Conservation (phyloP, 225 moss, liverwort and hornwort species). For the Anthoceros angustus region DNA sequence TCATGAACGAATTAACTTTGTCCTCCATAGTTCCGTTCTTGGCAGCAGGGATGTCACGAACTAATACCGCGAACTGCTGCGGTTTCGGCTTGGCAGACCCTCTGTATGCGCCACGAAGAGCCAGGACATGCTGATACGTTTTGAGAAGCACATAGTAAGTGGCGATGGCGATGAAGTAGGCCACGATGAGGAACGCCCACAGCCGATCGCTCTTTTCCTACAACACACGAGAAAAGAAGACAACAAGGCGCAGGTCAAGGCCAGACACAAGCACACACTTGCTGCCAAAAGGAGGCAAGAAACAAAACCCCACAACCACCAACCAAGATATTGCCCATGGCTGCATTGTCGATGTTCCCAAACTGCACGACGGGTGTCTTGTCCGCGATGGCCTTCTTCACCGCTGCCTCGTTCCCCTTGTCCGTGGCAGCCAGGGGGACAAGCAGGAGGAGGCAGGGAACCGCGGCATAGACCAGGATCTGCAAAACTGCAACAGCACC, state of each 20-base stretch:
- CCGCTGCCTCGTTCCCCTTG: conserved; percentile 14
- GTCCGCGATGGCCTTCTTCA: not conserved
- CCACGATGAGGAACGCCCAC: conserved; percentile 54
- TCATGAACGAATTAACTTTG: conserved; percentile 30
- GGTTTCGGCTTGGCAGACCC: conserved; percentile 24
- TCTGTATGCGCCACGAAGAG: conserved; percentile 33
- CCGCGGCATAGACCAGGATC: conserved; percentile 33
- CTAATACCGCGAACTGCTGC: conserved; percentile 53
- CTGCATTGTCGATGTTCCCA: conserved; percentile 31
- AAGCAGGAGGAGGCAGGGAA: conserved; percentile 38
- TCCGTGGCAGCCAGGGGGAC: conserved; percentile 50
- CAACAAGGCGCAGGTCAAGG: not conserved
- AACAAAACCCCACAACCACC: not conserved
- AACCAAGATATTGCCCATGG: conserved; percentile 69
- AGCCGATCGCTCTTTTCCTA: conserved; percentile 42
- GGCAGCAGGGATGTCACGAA: conserved; percentile 53
- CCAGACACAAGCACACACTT: not conserved
- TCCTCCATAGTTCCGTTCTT: conserved; percentile 26
- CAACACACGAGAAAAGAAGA: not conserved
- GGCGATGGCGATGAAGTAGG: conserved; percentile 53
- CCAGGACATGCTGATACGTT: conserved; percentile 43
- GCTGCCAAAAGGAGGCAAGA: not conserved
- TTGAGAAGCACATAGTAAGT: conserved; percentile 43
- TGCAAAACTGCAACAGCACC: conserved; percentile 29
- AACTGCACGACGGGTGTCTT: conserved; percentile 10